These are phyloP conservation scores for Pseudotsuga menziesii DNA, from an alignment of 75 land plant species.

Conservation along the genomic window DNA sequence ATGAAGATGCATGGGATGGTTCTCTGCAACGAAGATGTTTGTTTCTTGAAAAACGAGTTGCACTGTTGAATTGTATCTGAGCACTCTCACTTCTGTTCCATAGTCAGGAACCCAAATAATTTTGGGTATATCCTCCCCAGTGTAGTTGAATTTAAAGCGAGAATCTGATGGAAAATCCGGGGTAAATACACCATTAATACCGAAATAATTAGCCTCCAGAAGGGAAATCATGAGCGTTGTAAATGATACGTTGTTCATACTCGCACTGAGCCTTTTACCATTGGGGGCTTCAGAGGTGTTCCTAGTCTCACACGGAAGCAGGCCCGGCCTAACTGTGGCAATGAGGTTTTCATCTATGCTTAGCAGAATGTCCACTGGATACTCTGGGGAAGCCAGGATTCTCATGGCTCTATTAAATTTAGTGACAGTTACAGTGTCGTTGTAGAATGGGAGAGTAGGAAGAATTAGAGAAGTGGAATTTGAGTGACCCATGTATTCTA, in stretches of 20 bases:
- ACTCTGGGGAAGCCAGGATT: conserved; percentile 26
- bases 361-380: conserved; percentile 16
- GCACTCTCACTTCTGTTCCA: conserved; percentile 10
- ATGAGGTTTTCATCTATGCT: conserved; percentile 9
- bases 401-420: conserved; percentile 4
- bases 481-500: conserved; percentile 14
- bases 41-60: conserved; percentile 10
- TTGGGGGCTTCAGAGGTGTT: conserved; percentile 12
- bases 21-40: too few species aligned
- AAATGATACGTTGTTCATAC: conserved; percentile 28
- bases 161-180: conserved; percentile 10
- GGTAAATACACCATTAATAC: neutral
- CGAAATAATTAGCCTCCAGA: too few species aligned
- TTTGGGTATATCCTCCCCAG: conserved; percentile 8
- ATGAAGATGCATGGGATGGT: too few species aligned
- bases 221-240: neutral
- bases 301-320: neutral
- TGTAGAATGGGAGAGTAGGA: conserved; percentile 25
- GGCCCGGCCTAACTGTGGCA: conserved; percentile 16
- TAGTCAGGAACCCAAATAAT: too few species aligned
- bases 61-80: conserved; percentile 15
- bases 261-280: conserved; percentile 17
- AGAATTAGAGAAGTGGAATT: neutral
- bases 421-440: conserved; percentile 20
- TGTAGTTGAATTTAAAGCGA: conserved; percentile 11